phyloP scores from a whole-genome alignment of 225 moss, liverwort and hornwort genomes.

The Bryum argenteum region DNA sequence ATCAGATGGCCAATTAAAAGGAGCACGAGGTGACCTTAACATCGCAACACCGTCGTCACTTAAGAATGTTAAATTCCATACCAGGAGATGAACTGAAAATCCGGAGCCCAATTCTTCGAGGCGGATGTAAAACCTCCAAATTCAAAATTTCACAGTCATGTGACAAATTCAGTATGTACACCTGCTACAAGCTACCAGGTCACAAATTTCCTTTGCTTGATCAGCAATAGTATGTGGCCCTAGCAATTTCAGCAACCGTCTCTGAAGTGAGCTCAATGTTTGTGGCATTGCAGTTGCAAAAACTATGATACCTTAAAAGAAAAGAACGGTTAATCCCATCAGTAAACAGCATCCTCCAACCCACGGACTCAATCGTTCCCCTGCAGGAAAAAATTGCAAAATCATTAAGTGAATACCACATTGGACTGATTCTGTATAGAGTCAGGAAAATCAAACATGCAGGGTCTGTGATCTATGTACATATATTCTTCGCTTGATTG shows the following conservation, averaged over 20 bases:
- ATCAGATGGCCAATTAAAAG: not conserved
- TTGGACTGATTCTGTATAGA: too few relatives aligned
- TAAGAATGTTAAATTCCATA: not conserved
- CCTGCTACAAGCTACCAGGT: slow-evolving; percentile 53
- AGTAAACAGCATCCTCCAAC: slow-evolving; percentile 84
- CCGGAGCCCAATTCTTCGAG: slow-evolving; percentile 8
- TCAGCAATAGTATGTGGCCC: slow-evolving; percentile 40
- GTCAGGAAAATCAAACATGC: too few relatives aligned
- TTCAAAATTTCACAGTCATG: slow-evolving; percentile 13
- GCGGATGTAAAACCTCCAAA: slow-evolving; percentile 17
- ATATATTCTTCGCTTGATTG: too few relatives aligned
- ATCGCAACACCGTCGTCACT: not conserved
- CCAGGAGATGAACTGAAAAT: not conserved
- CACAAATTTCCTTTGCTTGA: slow-evolving; percentile 63
- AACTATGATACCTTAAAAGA: slow-evolving; percentile 55
- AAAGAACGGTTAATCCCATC: slow-evolving; percentile 89
- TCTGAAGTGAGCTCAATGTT: not conserved
- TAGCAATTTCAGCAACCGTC: slow-evolving; percentile 23
- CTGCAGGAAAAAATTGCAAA: slow-evolving; percentile 43
- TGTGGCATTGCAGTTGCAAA: not conserved
- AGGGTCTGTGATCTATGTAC: too few relatives aligned
- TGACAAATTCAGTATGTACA: slow-evolving; percentile 40
- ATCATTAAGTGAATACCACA: not conserved
- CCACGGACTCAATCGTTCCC: slow-evolving; percentile 98
- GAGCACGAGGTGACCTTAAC: not conserved